These are phyloP conservation scores for Stagonosporopsis tanaceti DNA, from an alignment of 2,329 filamentous ascomycete species.

Conservation along the genomic window DNA sequence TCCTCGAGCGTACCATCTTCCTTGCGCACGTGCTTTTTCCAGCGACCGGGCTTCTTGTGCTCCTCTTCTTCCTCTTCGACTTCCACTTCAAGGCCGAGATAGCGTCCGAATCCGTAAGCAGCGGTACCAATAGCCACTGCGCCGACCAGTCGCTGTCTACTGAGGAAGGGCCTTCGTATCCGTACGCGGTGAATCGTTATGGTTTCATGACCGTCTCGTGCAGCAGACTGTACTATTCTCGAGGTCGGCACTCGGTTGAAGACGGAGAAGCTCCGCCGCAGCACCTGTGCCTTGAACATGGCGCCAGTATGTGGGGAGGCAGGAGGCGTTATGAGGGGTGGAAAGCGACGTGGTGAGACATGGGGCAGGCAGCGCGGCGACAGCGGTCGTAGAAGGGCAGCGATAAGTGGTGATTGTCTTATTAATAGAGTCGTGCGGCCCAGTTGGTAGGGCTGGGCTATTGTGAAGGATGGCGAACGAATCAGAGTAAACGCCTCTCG, in stretches of 20 bases:
- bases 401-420: background rate
- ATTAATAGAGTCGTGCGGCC: slow-evolving; percentile 4
- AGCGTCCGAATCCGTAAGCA: slow-evolving; percentile 31
- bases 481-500: slow-evolving; percentile 10
- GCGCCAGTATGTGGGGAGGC: slow-evolving; percentile 28
- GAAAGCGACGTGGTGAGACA: slow-evolving; percentile 26
- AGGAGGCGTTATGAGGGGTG: slow-evolving; percentile 22
- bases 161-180: slow-evolving; percentile 45
- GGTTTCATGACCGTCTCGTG: slow-evolving; percentile 41
- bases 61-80: slow-evolving; percentile 31
- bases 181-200: slow-evolving; percentile 51
- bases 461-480: slow-evolving; percentile 2
- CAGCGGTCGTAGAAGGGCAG: background rate
- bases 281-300: slow-evolving; percentile 50
- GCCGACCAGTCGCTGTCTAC: slow-evolving; percentile 38
- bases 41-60: slow-evolving; percentile 10
- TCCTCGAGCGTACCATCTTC: slow-evolving; percentile 26
- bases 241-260: slow-evolving; percentile 37
- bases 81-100: slow-evolving; percentile 35
- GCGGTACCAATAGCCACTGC: slow-evolving; percentile 27
- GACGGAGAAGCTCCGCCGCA: slow-evolving; percentile 50
- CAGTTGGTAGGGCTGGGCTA: slow-evolving; percentile 1
- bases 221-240: slow-evolving; percentile 35
- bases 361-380: slow-evolving; percentile 19
- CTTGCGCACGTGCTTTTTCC: slow-evolving; percentile 13